These are phyloP conservation scores for Globisporangium nunn DNA, from an alignment of 352 stramenopile species.

Conservation along the genomic window DNA sequence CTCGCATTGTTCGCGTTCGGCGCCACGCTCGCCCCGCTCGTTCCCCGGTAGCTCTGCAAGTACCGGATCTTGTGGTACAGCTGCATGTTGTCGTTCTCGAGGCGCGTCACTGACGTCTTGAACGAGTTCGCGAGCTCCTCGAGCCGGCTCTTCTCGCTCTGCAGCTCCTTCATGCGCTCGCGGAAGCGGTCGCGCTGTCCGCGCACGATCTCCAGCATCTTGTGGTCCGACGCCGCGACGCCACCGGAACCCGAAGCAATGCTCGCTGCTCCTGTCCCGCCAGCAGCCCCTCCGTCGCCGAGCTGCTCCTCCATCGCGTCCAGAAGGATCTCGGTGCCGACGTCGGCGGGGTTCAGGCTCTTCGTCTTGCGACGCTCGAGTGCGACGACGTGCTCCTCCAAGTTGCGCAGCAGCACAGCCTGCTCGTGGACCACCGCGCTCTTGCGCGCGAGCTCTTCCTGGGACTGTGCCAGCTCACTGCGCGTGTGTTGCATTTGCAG, in stretches of 20 bases:
- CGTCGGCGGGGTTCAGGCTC: slow-evolving; percentile 27
- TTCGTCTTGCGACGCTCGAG: slow-evolving; percentile 35
- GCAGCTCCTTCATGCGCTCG: slow-evolving; percentile 76
- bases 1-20: slow-evolving; percentile 13
- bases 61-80: slow-evolving; percentile 89
- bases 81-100: slow-evolving; percentile 89
- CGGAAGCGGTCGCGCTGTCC: slow-evolving; percentile 76
- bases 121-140: slow-evolving; percentile 60
- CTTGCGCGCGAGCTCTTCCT: slow-evolving; percentile 24
- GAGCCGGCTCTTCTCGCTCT: slow-evolving; percentile 61
- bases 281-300: neutral
- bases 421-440: slow-evolving; percentile 45
- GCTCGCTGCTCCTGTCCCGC: neutral
- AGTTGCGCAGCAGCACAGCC: slow-evolving; percentile 31
- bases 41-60: slow-evolving; percentile 66
- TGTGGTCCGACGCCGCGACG: slow-evolving; percentile 33
- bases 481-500: slow-evolving; percentile 26
- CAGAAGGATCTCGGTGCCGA: slow-evolving; percentile 62
- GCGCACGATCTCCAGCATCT: slow-evolving; percentile 83
- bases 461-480: slow-evolving; percentile 24
- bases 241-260: slow-evolving; percentile 4
- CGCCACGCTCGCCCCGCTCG: neutral
- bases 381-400: slow-evolving; percentile 63
- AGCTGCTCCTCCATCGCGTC: slow-evolving; percentile 67
- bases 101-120: slow-evolving; percentile 52